phyloP scores from a whole-genome alignment of 352 stramenopile genomes.

The Pythium brachiatum region DNA sequence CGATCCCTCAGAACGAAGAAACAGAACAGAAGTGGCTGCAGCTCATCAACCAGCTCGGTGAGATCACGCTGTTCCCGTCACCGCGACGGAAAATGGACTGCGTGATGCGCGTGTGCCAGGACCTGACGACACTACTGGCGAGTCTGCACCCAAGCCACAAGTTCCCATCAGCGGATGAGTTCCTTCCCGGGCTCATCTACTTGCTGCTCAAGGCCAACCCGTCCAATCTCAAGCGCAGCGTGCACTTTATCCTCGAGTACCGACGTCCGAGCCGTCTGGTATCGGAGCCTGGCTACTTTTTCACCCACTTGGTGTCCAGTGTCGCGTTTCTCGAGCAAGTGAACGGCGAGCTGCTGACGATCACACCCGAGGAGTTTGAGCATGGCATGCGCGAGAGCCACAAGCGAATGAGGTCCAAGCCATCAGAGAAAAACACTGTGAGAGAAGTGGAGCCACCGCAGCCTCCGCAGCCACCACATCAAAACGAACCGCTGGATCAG shows the following conservation, averaged over 20 bases:
- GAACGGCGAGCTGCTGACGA: conserved; percentile 65
- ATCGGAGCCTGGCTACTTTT: conserved; percentile 91
- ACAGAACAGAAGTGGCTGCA: conserved; percentile 37
- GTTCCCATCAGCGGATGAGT: conserved; percentile 89
- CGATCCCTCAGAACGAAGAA: conserved; percentile 33
- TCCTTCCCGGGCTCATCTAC: conserved; percentile 91
- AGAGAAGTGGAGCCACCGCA: not conserved
- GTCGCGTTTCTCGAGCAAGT: conserved; percentile 80
- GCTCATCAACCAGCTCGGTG: conserved; percentile 44
- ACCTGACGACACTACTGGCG: conserved; percentile 67
- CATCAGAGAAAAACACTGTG: not conserved
- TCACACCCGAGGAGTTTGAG: conserved; percentile 73
- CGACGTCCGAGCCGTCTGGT: conserved; percentile 64
- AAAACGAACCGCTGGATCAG: not conserved
- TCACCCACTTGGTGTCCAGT: conserved; percentile 88
- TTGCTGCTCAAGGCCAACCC: conserved; percentile 87
- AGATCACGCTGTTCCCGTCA: conserved; percentile 47
- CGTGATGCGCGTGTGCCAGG: conserved; percentile 69
- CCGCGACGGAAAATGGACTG: conserved; percentile 87
- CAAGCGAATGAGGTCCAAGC: conserved; percentile 19
- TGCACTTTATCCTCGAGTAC: conserved; percentile 88
- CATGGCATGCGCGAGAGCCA: conserved; percentile 44
- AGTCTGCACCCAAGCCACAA: conserved; percentile 25
- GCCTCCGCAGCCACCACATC: not conserved
- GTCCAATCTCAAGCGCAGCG: conserved; percentile 73